A percentile compares a stretch with the other conserved stretches of the same genome.
phyloP scores from a whole-genome alignment of 169 alveolate species.

The Perkinsus marinus region DNA sequence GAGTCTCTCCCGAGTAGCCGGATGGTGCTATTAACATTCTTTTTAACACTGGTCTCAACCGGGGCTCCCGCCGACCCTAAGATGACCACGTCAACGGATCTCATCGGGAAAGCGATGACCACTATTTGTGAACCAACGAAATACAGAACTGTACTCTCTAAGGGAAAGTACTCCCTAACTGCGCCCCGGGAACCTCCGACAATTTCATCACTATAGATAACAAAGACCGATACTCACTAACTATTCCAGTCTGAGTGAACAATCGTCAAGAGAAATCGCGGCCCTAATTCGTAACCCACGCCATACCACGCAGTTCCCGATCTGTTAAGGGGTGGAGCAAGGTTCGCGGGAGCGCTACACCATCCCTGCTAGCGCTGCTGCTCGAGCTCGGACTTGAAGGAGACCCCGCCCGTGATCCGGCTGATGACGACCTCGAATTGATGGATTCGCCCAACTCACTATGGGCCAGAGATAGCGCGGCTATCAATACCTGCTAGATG shows the following conservation, averaged over 20 bases:
- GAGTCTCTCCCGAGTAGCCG: neutral
- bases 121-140: too few species aligned
- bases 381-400: neutral
- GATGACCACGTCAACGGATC: too few species aligned
- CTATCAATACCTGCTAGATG: neutral
- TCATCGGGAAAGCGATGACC: too few species aligned
- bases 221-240: too few species aligned
- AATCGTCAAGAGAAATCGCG: too few species aligned
- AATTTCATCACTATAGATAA: too few species aligned
- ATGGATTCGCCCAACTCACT: neutral
- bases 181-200: too few species aligned
- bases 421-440: neutral
- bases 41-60: neutral
- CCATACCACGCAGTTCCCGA: neutral
- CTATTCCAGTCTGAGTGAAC: too few species aligned
- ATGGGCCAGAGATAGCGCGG: neutral
- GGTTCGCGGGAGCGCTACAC: neutral
- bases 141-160: too few species aligned
- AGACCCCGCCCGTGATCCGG: neutral
- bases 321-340: neutral
- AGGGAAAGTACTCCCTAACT: too few species aligned
- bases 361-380: neutral
- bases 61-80: neutral
- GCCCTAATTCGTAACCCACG: too few species aligned
- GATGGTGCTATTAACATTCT: neutral